Percentiles rank a stretch among this genome's conserved stretches.
Conservation (phyloP, 371 early-diverging fungal species). For the Rhizopus sp. region DNA sequence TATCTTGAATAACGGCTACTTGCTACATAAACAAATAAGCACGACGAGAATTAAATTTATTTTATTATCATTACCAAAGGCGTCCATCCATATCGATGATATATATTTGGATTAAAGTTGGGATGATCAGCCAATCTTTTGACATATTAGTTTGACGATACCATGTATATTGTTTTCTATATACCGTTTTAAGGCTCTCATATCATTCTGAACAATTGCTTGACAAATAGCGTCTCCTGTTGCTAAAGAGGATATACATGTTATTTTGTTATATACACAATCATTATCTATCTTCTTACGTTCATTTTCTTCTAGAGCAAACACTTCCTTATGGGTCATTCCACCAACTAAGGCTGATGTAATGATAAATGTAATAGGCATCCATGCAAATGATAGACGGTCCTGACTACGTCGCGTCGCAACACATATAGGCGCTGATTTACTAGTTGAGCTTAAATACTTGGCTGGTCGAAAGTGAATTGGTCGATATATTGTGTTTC, state of each 20-base stretch:
- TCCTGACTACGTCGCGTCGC: conserved; percentile 4
- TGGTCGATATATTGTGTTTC: not conserved
- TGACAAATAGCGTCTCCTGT: conserved; percentile 45
- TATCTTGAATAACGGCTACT: conserved; percentile 55
- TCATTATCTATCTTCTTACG: conserved; percentile 6
- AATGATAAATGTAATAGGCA: not conserved
- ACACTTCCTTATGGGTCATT: conserved; percentile 3
- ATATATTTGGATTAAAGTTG: conserved; percentile 46
- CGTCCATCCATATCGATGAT: conserved; percentile 53
- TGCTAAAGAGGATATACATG: conserved; percentile 12
- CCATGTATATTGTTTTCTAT: not conserved
- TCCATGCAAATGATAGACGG: conserved; percentile 3
- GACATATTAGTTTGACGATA: not conserved
- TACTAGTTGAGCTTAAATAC: not conserved
- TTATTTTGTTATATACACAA: not conserved
- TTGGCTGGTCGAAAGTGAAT: not conserved
- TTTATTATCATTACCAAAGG: conserved; percentile 37
- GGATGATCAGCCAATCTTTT: conserved; percentile 47
- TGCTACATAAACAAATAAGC: conserved; percentile 27
- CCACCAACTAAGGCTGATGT: conserved; percentile 4
- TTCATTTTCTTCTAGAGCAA: conserved; percentile 25
- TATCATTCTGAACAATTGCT: conserved; percentile 47
- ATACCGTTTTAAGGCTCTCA: conserved; percentile 40
- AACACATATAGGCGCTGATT: conserved; percentile 3
- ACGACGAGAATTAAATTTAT: not conserved